phyloP scores from a whole-genome alignment of 345 rosid genomes.

The Aethionema arabicum region DNA sequence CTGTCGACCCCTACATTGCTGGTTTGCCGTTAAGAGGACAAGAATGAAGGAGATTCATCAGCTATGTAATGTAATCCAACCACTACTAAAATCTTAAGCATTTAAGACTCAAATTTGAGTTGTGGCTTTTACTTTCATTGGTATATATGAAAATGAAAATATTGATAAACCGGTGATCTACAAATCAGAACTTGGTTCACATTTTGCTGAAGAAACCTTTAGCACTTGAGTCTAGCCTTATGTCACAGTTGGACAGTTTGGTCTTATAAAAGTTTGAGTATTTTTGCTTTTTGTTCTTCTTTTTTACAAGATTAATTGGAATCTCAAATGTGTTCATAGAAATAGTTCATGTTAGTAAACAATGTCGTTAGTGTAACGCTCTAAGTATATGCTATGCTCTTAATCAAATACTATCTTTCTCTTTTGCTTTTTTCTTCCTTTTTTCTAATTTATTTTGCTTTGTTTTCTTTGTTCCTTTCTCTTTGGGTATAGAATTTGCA shows the following conservation, averaged over 20 bases:
- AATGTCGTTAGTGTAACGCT: slow-evolving; percentile 22
- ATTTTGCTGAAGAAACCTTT: not conserved
- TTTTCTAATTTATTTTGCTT: not conserved
- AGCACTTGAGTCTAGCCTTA: not conserved
- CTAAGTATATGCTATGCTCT: slow-evolving; percentile 29
- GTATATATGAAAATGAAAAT: not conserved
- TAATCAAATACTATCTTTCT: slow-evolving; percentile 19
- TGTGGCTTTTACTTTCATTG: not conserved
- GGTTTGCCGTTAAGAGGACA: slow-evolving; percentile 15
- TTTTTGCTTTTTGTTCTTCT: no score
- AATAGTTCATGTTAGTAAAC: slow-evolving; percentile 7
- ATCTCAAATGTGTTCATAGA: not conserved
- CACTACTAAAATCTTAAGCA: no score
- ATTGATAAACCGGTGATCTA: not conserved
- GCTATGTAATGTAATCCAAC: no score
- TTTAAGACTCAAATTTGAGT: not conserved
- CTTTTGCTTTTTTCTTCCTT: no score
- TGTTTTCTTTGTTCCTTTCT: slow-evolving; percentile 35
- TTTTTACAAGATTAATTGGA: no score
- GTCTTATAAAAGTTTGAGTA: slow-evolving; percentile 1
- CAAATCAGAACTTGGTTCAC: slow-evolving; percentile 12
- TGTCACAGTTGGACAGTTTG: no score
- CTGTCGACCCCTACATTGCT: no score
- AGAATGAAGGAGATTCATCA: slow-evolving; percentile 21
- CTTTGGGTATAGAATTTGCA: slow-evolving; percentile 4